Evolutionary conservation across 192 early-diverging fungal genomes (phyloP), one percentile per base, ranked within the genome.

Genomic region (Dispira simplex): DNA sequence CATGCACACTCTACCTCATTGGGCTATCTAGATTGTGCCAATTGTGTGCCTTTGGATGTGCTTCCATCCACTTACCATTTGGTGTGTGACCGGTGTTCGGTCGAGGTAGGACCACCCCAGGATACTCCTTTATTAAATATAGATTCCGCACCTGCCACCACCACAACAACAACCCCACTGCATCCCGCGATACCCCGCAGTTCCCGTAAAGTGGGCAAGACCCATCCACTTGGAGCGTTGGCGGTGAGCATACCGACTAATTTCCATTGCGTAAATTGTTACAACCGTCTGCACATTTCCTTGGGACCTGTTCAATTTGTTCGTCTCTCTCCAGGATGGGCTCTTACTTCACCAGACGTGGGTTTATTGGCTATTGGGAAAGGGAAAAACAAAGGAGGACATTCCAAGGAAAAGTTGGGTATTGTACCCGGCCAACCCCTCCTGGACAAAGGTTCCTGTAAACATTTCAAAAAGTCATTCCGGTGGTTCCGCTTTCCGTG

Each of bases 401-500:
- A 39, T 39, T 39, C 70, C 82, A 26, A 79, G 77, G 62, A 79
- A 71, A 32, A 73, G 16, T 65, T 80, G 44, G 85, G 82, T n/a
- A 73, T 95, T 45, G 78, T 85, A 16, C 75, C 88, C 0, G 90
- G 90, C 6, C 75, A 82, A 65, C 83, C 90, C 16, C 73, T 93
- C 28, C 87, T 90, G 0, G 65, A 86, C 46, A 83, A 86, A 57
- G 92, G 93, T 2, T 72, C 86, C 0, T 96, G 93, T 72, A 73
- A 78, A 54, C 91, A 96, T 62, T 96, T 91, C 70, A 68, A 78
- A n/a, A 89, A 86, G 70, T 90, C 88, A 21, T 83, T 83, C 46
- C 78, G 93, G 23, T 96, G 90, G 90, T 89, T 96, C 73, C 80
- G 93, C 20, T 96, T 96, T 69, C 85, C 90, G 0, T 96, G 93